Evolutionary conservation across 2,329 filamentous ascomycete species (phyloP), one percentile per base, ranked within the genome.

Genomic region (Sarocladiaceae sp.): DNA sequence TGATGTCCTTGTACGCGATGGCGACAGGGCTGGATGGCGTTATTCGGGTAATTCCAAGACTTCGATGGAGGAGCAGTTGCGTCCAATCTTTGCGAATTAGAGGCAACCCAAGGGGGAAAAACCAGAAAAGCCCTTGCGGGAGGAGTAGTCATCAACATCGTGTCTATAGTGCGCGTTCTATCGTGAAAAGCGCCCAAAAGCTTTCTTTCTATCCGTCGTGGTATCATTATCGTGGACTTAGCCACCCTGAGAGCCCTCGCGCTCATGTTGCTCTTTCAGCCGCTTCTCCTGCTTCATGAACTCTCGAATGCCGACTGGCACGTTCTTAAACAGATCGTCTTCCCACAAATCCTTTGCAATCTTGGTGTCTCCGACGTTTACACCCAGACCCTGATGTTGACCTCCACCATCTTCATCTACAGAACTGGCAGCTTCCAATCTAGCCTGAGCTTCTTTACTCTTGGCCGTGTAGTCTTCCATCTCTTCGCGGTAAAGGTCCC

Each of bases 211-310:
- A n/a, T n/a, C n/a, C n/a, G n/a, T n/a, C n/a, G n/a, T n/a, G n/a
- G n/a, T n/a, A n/a, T n/a, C n/a, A n/a, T 26, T 4, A 29, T 10
- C 23, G 11, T 15, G 4, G 20, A 21, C 10, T 58, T 57, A 72
- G n/a, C 64, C 66, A 2, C 69, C 68, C n/a, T 58, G 43, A 2
- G 67, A 69, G n/a, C 73, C 69, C 45, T 81, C 78, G 43, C 70
- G 66, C 55, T 67, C 63, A 59, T 90, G 86, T 63, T 80, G 84
- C 62, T 86, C 74, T 64, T 88, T 91, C 48, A 98, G 64, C 62
- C 73, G 83, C 75, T 97, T 97, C 70, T 98, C 93, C 48, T 84
- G 89, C 70, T 85, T 88, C 91, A 98, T 97, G 58, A 98, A 98
- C 63, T 95, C 91, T 49, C 88, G 74, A 52, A 98, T 96, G 0